phyloP scores from a whole-genome alignment of 2,329 filamentous ascomycete genomes.

The Stemphylium beticola region DNA sequence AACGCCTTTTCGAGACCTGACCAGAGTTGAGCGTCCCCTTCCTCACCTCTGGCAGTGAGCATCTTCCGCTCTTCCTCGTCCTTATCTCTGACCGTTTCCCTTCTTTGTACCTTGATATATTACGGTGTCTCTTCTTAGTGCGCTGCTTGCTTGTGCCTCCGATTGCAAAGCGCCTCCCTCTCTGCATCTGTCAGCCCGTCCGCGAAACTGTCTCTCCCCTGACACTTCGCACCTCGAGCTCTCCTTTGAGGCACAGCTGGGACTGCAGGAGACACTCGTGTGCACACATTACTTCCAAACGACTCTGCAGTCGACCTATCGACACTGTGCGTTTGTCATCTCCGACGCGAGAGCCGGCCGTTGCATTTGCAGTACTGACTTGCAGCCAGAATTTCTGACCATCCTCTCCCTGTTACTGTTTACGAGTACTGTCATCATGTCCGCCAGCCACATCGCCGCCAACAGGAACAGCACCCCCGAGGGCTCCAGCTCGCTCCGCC shows the following conservation, averaged over 20 bases:
- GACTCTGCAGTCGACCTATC: slow-evolving; percentile 2
- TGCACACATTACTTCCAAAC: slow-evolving; percentile 11
- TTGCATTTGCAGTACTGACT: slow-evolving; percentile 3
- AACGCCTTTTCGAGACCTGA: slow-evolving; percentile 15
- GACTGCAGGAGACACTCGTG: slow-evolving; percentile 38
- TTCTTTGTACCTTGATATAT: slow-evolving; percentile 32
- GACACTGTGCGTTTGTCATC: slow-evolving; percentile 13
- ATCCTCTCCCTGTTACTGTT: not conserved
- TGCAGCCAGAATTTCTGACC: slow-evolving; percentile 9
- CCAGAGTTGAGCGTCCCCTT: slow-evolving; percentile 3
- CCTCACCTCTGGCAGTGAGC: slow-evolving; percentile 19
- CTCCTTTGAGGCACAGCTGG: slow-evolving; percentile 43
- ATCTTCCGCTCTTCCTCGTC: slow-evolving; percentile 11
- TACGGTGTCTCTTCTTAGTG: slow-evolving; percentile 29
- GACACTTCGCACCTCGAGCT: slow-evolving; percentile 24
- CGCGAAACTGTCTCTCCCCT: slow-evolving; percentile 20
- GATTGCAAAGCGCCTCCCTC: slow-evolving; percentile 14
- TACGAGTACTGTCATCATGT: slow-evolving; percentile 47
- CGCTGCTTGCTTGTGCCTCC: slow-evolving; percentile 17
- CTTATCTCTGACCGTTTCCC: slow-evolving; percentile 19
- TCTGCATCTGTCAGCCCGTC: slow-evolving; percentile 23
- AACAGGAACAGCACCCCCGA: slow-evolving; percentile 99
- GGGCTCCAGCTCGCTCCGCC: slow-evolving; percentile 81
- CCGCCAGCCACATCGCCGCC: slow-evolving; percentile 56
- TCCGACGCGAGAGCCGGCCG: not conserved